Conservation (phyloP, 495 filamentous ascomycete species). For the Aspergillus wentii region DNA sequence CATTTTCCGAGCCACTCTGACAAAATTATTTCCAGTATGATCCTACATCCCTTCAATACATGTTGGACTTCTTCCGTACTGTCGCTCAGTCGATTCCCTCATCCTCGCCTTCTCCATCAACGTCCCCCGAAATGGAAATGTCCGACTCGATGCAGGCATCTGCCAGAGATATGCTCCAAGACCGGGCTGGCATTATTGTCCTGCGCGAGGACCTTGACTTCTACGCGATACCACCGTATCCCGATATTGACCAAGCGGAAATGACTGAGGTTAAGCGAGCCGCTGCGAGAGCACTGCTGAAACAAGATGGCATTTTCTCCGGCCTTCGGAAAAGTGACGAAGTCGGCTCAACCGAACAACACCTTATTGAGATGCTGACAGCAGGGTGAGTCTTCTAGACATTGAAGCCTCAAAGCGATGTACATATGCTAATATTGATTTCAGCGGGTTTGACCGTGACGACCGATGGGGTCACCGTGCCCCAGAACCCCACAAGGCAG, state of each 20-base stretch:
- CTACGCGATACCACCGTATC: conserved; percentile 87
- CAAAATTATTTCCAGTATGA: conserved; percentile 79
- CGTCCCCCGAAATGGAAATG: conserved; percentile 58
- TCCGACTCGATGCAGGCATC: conserved; percentile 67
- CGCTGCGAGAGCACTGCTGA: conserved; percentile 79
- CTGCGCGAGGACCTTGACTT: conserved; percentile 96
- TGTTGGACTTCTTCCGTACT: conserved; percentile 97
- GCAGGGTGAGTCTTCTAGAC: conserved; percentile 65
- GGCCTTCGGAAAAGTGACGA: conserved; percentile 93
- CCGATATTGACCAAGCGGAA: conserved; percentile 78
- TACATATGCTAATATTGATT: conserved; percentile 6
- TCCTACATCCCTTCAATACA: conserved; percentile 92
- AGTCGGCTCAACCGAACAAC: conserved; percentile 92
- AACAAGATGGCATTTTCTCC: conserved; percentile 94
- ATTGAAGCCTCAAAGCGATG: background rate
- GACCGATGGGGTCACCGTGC: conserved; percentile 95
- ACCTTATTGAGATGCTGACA: conserved; percentile 98
- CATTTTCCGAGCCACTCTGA: too few species aligned
- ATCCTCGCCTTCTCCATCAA: conserved; percentile 55
- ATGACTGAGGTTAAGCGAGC: conserved; percentile 97
- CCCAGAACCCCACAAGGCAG: conserved; percentile 93
- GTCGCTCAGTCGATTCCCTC: conserved; percentile 91
- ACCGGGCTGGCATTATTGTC: conserved; percentile 95
- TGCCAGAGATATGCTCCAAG: conserved; percentile 71
- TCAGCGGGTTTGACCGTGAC: conserved; percentile 90